Base-by-base conservation (phyloP, 2,329 filamentous ascomycete species). In the Trichoderma polysporum region DNA sequence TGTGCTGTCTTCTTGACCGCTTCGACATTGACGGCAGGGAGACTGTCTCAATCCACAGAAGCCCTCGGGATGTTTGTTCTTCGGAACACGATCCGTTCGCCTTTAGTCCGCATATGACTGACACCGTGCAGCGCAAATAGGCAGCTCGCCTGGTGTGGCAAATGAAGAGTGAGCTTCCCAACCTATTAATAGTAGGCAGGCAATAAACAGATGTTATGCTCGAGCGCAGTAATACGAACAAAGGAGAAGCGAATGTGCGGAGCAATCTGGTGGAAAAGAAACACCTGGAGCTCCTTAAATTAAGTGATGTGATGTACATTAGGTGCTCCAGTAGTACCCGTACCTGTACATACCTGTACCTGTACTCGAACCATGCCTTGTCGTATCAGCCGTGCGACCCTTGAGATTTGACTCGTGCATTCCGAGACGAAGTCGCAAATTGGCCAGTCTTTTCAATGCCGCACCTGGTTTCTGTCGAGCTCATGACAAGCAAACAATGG, bases 211-310 rank as follows among this genome's bases (percentile, higher is more conserved):
- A 37, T 13, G 31, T 25, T 29, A 54, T 37, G 37, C 27, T n/a
- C 52, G 27, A 27, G 25, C 57, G 61, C 6, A 19, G 33, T 29
- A 50, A 66, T 66, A 56, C 50, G 61, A 64, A 35, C 50, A 47
- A 39, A 66, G 64, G 57, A 66, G 64, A 29, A 61, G 58, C 53
- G 63, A 41, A 33, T 8, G 33, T 66, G 63, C 58, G 52, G 50
- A 50, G 49, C 50, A 41, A 45, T 35, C 33, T 52, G 41, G 52
- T 45, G 41, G 52, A 45, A 50, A 57, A 57, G 41, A 45, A 67
- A 50, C 33, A 39, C 50, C 58, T 41, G 57, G 58, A 67, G 66
- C 58, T 67, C 66, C 66, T 67, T 54, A 59, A 67, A 67, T 67
- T 67, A 67, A 62, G 37, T 63, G 50, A 49, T 63, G 4, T 62